Percentiles rank a stretch among this genome's conserved stretches.
phyloP scores from a whole-genome alignment of 371 early-diverging fungal species.

The Syncephalastrum sp. region DNA sequence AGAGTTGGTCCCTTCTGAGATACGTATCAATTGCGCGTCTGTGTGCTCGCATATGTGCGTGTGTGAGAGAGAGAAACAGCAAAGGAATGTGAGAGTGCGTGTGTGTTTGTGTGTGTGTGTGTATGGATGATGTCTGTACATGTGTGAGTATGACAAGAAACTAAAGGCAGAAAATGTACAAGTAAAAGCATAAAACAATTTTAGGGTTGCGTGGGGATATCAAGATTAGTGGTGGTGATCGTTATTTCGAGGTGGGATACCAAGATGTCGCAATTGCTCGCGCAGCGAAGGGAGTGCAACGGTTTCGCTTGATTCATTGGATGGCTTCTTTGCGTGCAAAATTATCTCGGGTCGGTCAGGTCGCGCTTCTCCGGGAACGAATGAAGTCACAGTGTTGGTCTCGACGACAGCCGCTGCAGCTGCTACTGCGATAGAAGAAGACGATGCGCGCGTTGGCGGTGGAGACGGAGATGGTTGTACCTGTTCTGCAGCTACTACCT shows the following conservation, averaged over 20 bases:
- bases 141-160: too few relatives aligned
- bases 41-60: too few relatives aligned
- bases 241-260: neutral
- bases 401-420: neutral
- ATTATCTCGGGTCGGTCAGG: constrained; percentile 14
- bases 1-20: too few relatives aligned
- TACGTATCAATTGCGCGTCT: too few relatives aligned
- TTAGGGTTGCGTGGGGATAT: too few relatives aligned
- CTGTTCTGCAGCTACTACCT: neutral
- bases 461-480: neutral
- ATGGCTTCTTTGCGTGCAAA: constrained; percentile 1
- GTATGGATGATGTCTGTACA: too few relatives aligned
- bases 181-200: too few relatives aligned
- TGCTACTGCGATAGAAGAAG: neutral
- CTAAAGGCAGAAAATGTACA: too few relatives aligned
- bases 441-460: neutral
- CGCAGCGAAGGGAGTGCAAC: constrained; percentile 9
- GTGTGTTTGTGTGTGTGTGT: too few relatives aligned
- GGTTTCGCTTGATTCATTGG: neutral
- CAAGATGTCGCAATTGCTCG: constrained; percentile 9
- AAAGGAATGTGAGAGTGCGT: too few relatives aligned
- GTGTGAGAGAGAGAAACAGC: too few relatives aligned
- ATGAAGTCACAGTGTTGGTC: constrained; percentile 6
- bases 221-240: too few relatives aligned
- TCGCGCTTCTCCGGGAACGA: constrained; percentile 5